Percentiles rank a stretch among this genome's conserved stretches.
Evolutionary conservation across 2,329 filamentous ascomycete species (phyloP).

Genomic region (Coniosporium tulheliwenetii): DNA sequence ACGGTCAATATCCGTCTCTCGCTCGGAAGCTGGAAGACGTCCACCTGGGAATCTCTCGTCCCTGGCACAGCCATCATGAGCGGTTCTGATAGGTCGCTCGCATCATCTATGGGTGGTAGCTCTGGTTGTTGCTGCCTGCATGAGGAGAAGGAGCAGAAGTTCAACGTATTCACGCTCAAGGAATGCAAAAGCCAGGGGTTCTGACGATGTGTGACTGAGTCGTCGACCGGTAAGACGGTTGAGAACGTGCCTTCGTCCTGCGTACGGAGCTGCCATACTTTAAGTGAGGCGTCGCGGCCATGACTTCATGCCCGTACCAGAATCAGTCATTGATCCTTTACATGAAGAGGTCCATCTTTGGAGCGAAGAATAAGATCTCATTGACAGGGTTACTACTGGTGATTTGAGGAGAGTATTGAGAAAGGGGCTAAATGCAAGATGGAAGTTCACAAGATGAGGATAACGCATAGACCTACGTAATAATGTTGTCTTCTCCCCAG

Average conservation of each 20-base stretch:
- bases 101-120: no score
- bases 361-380: background rate
- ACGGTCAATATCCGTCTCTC: conserved; percentile 52
- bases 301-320: conserved; percentile 40
- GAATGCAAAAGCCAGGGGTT: conserved; percentile 78
- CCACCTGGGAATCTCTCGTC: conserved; percentile 41
- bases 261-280: conserved; percentile 61
- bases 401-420: no score
- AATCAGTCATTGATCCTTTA: no score
- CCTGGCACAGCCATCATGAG: conserved; percentile 61
- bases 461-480: conserved; percentile 50
- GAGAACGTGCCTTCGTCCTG: conserved; percentile 50
- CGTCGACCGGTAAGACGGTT: conserved; percentile 55
- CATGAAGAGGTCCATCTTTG: no score
- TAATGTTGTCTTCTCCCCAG: conserved; percentile 58
- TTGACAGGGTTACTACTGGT: no score
- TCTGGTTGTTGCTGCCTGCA: conserved; percentile 19
- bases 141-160: conserved; percentile 75
- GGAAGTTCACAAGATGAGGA: conserved; percentile 1
- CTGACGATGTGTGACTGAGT: conserved; percentile 28
- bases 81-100: no score
- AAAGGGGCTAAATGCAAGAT: background rate
- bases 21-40: conserved; percentile 69
- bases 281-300: conserved; percentile 73
- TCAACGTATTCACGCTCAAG: conserved; percentile 79